Conservation (phyloP, 371 early-diverging fungal genomes). For the Lichtheimia corymbifera region DNA sequence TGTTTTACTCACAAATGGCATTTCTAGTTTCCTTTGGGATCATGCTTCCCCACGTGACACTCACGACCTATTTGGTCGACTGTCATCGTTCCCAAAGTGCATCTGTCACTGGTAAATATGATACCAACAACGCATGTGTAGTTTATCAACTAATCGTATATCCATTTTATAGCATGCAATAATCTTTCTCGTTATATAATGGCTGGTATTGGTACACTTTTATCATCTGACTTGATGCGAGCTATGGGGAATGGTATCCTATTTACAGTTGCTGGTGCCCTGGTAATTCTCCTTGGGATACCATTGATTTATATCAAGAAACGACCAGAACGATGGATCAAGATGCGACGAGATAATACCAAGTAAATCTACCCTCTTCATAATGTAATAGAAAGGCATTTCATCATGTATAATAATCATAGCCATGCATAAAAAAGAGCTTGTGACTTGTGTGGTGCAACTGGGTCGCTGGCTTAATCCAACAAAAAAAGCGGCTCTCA, state of each 20-base stretch:
- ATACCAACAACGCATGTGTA: background rate
- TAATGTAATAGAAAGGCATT: too few species aligned
- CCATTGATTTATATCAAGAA: constrained; percentile 8
- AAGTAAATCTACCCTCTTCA: too few species aligned
- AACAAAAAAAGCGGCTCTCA: too few species aligned
- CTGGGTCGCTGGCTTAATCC: too few species aligned
- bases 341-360: background rate
- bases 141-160: background rate
- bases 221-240: constrained; percentile 29
- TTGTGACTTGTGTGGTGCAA: too few species aligned
- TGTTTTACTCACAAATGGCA: background rate
- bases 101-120: constrained; percentile 38
- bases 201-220: constrained; percentile 42
- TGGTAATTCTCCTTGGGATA: constrained; percentile 6
- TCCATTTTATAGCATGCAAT: constrained; percentile 33
- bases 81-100: constrained; percentile 42
- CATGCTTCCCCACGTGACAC: constrained; percentile 38
- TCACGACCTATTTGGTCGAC: constrained; percentile 46
- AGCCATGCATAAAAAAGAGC: too few species aligned
- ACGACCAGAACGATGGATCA: constrained; percentile 7
- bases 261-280: constrained; percentile 30
- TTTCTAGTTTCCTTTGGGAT: constrained; percentile 33
- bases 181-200: constrained; percentile 41
- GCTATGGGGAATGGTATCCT: constrained; percentile 34
- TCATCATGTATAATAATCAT: too few species aligned